Evolutionary conservation across 768 basidiomycete species (phyloP).

Genomic region (Rubroboletus pulcherrimus): DNA sequence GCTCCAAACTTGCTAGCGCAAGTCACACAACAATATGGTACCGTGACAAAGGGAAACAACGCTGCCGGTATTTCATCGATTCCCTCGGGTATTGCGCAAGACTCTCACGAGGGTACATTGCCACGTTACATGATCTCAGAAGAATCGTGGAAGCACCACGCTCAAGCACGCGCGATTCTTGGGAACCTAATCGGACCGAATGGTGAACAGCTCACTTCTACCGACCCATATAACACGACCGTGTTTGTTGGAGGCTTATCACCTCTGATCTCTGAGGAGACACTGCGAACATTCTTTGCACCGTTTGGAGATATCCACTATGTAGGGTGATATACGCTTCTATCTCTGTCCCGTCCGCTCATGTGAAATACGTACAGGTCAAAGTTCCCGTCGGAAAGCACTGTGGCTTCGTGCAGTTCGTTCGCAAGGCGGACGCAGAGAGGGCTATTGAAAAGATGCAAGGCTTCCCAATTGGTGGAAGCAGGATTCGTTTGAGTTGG

Average conservation of each 20-base stretch:
- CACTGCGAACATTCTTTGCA: conserved; percentile 82
- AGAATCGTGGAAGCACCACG: conserved; percentile 82
- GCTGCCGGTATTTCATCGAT: conserved; percentile 28
- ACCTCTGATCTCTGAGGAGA: conserved; percentile 87
- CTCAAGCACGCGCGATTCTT: conserved; percentile 77
- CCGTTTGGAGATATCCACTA: conserved; percentile 95
- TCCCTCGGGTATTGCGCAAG: conserved; percentile 38
- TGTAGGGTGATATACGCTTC: conserved; percentile 42
- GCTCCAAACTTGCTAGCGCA: conserved; percentile 45
- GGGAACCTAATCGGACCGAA: conserved; percentile 84
- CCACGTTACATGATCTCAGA: conserved; percentile 60
- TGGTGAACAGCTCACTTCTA: conserved; percentile 81
- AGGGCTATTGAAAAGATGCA: conserved; percentile 95
- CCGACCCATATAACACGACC: conserved; percentile 95
- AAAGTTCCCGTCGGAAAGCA: conserved; percentile 96
- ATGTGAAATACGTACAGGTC: conserved; percentile 47
- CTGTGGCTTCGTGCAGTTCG: conserved; percentile 95
- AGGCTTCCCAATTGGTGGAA: conserved; percentile 91
- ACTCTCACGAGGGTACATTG: conserved; percentile 39
- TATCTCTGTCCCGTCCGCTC: not conserved
- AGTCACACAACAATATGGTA: conserved; percentile 45
- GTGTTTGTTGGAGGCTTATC: conserved; percentile 92
- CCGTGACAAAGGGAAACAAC: conserved; percentile 31
- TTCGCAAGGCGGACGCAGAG: conserved; percentile 88
- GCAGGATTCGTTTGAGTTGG: conserved; percentile 89